Evolutionary conservation across 352 stramenopile genomes (phyloP).

Genomic region (Phytopythium mirpurense): DNA sequence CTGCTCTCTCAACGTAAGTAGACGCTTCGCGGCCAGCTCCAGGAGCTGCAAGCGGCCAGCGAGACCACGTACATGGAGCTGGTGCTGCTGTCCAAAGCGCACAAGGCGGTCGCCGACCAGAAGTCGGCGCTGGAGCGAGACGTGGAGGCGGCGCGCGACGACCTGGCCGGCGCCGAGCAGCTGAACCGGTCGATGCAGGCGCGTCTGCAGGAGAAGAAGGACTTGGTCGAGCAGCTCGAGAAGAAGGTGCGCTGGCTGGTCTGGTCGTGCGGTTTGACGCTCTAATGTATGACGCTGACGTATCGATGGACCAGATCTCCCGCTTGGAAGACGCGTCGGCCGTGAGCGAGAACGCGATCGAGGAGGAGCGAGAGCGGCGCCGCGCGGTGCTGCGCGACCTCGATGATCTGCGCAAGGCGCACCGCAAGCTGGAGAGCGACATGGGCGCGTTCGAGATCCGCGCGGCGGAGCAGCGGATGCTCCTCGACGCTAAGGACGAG

Average conservation of each 20-base stretch:
- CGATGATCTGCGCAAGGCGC: constrained; percentile 58
- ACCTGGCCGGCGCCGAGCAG: constrained; percentile 48
- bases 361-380: constrained; percentile 61
- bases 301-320: constrained; percentile 24
- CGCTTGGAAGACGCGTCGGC: constrained; percentile 44
- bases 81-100: constrained; percentile 70
- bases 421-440: constrained; percentile 63
- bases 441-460: constrained; percentile 58
- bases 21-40: constrained; percentile 54
- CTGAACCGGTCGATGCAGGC: constrained; percentile 54
- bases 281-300: background rate
- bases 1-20: too few species aligned
- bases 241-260: constrained; percentile 32
- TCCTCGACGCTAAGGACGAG: constrained; percentile 58
- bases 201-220: constrained; percentile 58
- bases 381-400: constrained; percentile 38
- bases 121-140: constrained; percentile 44
- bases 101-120: constrained; percentile 64
- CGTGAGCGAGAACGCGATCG: constrained; percentile 37
- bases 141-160: constrained; percentile 39
- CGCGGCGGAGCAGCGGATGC: constrained; percentile 47
- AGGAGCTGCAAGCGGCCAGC: constrained; percentile 46
- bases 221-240: constrained; percentile 52
- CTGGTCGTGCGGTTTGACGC: background rate
- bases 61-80: constrained; percentile 79